Base-by-base conservation (phyloP, 2,329 filamentous ascomycete genomes). In the Clonostachys rhizophaga region DNA sequence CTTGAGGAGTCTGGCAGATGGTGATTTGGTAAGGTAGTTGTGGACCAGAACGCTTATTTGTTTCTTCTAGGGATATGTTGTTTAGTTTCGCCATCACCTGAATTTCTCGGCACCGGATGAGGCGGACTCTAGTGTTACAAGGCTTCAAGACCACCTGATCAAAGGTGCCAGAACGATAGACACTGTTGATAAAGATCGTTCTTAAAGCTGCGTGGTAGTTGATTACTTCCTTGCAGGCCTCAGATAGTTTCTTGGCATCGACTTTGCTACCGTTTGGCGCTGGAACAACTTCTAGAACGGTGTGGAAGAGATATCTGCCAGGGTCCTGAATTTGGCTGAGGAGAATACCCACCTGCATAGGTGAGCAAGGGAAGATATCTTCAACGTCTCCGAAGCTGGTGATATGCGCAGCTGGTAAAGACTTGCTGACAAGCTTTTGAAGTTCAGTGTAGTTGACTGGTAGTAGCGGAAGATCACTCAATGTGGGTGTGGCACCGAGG, bases 381-480 rank as follows among this genome's bases (percentile, higher is more conserved):
- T 65, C 55, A 0, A 70, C 52, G 3, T 58, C 52, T 10, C 48
- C 41, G 2, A 57, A 43, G 5, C 43, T 36, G 5, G 9, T 8
- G 9, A 58, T 41, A 2, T 52, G 49, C 12, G 50, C 50, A 5
- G 51, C 45, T 7, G 52, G 54, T 12, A 65, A 52, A 24, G 50
- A 41, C 11, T 37, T 50, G 5, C 46, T 54, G 8, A 50, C 40
- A 0, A 65, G 52, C 10, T 54, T 55, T 9, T 59, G 52, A 1
- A 66, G 49, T 17, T 53, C 58, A 1, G 53, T 48, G 49, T 68
- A 65, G 20, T 55, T 54, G 1, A 64, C 24, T 43, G 2, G 58
- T 54, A 70, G 60, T 11, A 74, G 56, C 40, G 70, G 70, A 5
- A 73, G 61, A 45, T 73, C 70, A 9, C 69, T 64, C 42, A 71